Conservation (phyloP, 2,329 filamentous ascomycete genomes). For the Aspergillus transmontanensis region DNA sequence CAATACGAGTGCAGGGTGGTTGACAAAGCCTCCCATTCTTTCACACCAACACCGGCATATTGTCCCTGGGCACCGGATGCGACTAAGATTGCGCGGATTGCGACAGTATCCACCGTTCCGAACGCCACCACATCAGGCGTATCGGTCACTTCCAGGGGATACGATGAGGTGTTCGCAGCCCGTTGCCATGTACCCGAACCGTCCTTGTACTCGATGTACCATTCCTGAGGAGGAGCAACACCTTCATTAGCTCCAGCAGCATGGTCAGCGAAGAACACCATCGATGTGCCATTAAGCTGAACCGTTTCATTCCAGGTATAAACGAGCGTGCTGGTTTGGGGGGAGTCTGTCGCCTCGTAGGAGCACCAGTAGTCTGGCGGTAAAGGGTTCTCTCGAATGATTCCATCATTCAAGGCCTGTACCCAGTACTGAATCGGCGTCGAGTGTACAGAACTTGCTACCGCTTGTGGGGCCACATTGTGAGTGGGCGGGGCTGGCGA, state of each 20-base stretch:
- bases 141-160: slow-evolving; percentile 6
- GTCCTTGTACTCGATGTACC: slow-evolving; percentile 7
- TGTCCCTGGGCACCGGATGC: not conserved
- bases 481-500: not conserved
- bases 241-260: not conserved
- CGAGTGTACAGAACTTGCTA: not conserved
- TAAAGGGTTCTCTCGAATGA: slow-evolving; percentile 4
- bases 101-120: not conserved
- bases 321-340: not conserved
- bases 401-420: slow-evolving; percentile 3
- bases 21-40: slow-evolving; percentile 9
- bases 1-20: not conserved
- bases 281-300: not conserved
- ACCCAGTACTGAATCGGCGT: slow-evolving; percentile 8
- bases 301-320: slow-evolving; percentile 8
- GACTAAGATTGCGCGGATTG: slow-evolving; percentile 1
- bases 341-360: not conserved
- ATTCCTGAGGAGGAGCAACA: not conserved
- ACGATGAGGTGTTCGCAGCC: not conserved
- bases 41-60: slow-evolving; percentile 5
- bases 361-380: slow-evolving; percentile 7
- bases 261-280: slow-evolving; percentile 6
- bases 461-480: not conserved
- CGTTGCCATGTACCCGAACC: not conserved
- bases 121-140: not conserved